These are phyloP conservation scores for Pseudophaeomoniella oleicola DNA, from an alignment of 2,329 filamentous ascomycete species.

Conservation along the genomic window DNA sequence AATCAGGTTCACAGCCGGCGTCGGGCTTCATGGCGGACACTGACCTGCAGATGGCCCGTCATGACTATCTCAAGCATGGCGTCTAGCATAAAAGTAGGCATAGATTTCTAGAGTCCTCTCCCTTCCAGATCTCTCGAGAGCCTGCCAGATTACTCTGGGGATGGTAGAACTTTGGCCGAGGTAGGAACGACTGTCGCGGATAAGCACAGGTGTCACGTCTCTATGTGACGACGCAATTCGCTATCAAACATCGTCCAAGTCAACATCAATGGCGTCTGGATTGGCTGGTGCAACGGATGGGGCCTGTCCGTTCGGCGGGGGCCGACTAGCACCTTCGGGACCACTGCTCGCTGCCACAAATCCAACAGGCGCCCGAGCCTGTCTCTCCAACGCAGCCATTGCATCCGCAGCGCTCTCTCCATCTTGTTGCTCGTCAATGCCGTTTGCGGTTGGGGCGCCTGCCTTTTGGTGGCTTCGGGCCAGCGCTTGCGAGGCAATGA, in stretches of 20 bases:
- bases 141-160: too few relatives aligned
- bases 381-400: constrained; percentile 77
- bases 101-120: too few relatives aligned
- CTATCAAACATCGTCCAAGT: constrained; percentile 33
- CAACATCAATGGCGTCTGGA: constrained; percentile 76
- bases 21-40: too few relatives aligned
- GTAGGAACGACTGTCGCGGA: too few relatives aligned
- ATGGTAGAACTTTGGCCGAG: too few relatives aligned
- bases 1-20: too few relatives aligned
- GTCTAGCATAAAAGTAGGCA: too few relatives aligned
- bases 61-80: too few relatives aligned
- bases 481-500: constrained; percentile 90
- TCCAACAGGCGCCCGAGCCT: constrained; percentile 74
- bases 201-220: too few relatives aligned
- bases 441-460: constrained; percentile 20
- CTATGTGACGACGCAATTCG: too few relatives aligned
- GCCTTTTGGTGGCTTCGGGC: constrained; percentile 58
- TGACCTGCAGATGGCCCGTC: too few relatives aligned
- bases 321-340: constrained; percentile 46
- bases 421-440: constrained; percentile 25
- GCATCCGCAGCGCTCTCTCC: constrained; percentile 48
- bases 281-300: constrained; percentile 36
- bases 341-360: constrained; percentile 80
- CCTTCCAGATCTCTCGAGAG: too few relatives aligned
- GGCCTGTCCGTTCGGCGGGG: constrained; percentile 21